Evolutionary conservation across 78 protist species (phyloP).

Genomic region (Polysphondylium violaceum): DNA sequence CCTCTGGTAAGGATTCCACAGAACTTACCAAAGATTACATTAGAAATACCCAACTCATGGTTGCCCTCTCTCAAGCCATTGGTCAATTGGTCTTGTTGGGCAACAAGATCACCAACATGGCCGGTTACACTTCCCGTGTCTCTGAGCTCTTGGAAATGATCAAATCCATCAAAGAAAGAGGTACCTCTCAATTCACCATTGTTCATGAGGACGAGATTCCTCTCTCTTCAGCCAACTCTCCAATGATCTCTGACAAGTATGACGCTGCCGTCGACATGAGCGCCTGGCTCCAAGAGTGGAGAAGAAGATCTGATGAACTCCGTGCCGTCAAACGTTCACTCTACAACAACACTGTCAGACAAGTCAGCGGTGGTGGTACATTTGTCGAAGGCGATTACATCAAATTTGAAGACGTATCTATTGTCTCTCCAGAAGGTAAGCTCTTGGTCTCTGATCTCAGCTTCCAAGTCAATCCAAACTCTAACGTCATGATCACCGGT

Average conservation of each 20-base stretch:
- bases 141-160: conserved; percentile 83
- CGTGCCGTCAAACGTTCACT: conserved; percentile 54
- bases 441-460: conserved; percentile 50
- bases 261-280: conserved; percentile 8
- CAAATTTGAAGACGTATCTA: conserved; percentile 76
- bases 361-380: conserved; percentile 56
- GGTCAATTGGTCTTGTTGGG: conserved; percentile 80
- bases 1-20: conserved; percentile 65
- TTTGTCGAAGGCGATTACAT: conserved; percentile 82
- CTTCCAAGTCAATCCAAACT: conserved; percentile 85
- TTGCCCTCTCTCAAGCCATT: conserved; percentile 82
- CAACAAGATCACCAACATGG: conserved; percentile 80
- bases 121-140: conserved; percentile 87
- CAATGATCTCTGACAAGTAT: neutral
- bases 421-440: conserved; percentile 86
- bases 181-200: conserved; percentile 51
- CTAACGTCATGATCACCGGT: conserved; percentile 87
- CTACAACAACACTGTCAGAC: neutral
- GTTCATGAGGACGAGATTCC: conserved; percentile 57
- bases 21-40: conserved; percentile 85
- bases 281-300: conserved; percentile 50
- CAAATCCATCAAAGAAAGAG: conserved; percentile 53
- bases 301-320: conserved; percentile 30
- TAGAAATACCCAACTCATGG: conserved; percentile 73
- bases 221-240: neutral